Conservation (phyloP, 306 rosid species). For the Erythrophleum fordii region DNA sequence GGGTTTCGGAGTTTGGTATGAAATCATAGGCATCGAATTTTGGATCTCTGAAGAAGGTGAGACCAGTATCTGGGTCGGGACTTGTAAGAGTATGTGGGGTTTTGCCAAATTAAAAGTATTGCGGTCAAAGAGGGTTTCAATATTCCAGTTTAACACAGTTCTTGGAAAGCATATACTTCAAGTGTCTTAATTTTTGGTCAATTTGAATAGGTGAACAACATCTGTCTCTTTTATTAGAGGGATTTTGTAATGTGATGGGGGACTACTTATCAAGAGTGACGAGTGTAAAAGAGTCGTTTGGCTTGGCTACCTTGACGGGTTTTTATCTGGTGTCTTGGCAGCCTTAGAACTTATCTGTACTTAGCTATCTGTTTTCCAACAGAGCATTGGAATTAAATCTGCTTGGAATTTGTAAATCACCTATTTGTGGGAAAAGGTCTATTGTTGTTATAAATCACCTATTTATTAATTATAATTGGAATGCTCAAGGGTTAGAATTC, state of each 20-base stretch:
- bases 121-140: conserved; percentile 8
- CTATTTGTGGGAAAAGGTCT: no score
- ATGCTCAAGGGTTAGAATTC: no score
- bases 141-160: not conserved
- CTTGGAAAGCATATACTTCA: conserved; percentile 1
- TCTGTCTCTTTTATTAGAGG: not conserved
- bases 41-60: conserved; percentile 38
- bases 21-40: not conserved
- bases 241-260: not conserved
- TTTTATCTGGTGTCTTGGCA: conserved; percentile 10
- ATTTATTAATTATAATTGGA: no score
- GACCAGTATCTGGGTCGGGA: conserved; percentile 1
- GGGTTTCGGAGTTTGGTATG: conserved; percentile 11
- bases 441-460: not conserved
- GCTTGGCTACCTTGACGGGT: not conserved
- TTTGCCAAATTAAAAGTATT: conserved; percentile 18
- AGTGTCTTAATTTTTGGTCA: conserved; percentile 7
- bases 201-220: conserved; percentile 1
- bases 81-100: not conserved
- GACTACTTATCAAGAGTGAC: conserved; percentile 6
- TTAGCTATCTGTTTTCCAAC: not conserved
- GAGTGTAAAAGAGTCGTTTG: not conserved
- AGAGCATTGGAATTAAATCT: not conserved
- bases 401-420: not conserved
- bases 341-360: not conserved